phyloP scores from a whole-genome alignment of 2,329 filamentous ascomycete genomes.

The Cladosporium cucumerinum region DNA sequence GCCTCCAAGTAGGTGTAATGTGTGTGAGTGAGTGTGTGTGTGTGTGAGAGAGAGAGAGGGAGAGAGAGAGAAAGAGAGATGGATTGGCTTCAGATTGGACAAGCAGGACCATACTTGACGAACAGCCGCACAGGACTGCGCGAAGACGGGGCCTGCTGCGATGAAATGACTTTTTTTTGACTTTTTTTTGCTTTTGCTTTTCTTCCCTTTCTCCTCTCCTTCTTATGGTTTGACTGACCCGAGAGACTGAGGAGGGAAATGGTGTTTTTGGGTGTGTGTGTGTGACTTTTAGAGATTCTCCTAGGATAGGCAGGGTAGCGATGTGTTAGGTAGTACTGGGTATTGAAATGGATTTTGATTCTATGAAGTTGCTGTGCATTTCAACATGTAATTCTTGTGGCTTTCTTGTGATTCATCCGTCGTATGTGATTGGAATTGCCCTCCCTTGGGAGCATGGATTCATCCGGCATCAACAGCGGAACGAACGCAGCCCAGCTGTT shows the following conservation, averaged over 20 bases:
- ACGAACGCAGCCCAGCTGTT: background rate
- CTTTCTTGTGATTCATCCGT: background rate
- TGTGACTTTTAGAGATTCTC: slow-evolving; percentile 2
- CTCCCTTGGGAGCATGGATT: background rate
- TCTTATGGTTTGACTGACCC: background rate
- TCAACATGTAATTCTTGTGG: background rate
- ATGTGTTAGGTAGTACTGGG: background rate
- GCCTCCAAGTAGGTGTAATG: slow-evolving; percentile 20
- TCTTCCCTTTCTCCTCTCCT: background rate
- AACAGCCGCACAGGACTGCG: background rate
- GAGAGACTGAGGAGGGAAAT: background rate
- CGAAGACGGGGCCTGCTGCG: background rate
- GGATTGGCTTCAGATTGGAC: slow-evolving; percentile 4
- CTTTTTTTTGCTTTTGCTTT: background rate
- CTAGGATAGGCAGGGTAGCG: background rate
- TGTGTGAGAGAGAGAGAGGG: too few relatives aligned
- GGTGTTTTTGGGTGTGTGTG: background rate
- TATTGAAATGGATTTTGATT: background rate
- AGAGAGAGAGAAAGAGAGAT: background rate
- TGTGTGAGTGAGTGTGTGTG: too few relatives aligned
- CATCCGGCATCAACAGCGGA: background rate
- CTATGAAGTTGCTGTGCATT: background rate
- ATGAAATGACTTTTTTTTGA: background rate
- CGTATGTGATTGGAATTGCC: background rate
- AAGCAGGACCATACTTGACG: background rate